Base-by-base conservation (phyloP, 1,139 yeast genomes). In the Wickerhamomyces sp. region DNA sequence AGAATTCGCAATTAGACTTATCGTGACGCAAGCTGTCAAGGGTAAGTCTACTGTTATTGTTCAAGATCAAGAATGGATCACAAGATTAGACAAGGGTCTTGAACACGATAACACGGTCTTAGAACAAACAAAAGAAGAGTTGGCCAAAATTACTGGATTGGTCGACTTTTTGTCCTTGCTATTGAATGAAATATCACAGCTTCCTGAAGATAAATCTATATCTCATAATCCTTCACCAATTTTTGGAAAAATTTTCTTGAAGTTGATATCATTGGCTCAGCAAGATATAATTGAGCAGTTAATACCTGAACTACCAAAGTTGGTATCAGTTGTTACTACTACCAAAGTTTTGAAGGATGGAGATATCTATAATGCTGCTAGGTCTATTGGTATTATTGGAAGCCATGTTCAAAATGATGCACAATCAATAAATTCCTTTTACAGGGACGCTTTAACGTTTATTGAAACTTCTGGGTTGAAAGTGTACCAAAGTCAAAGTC, bases 11-110 rank as follows among this genome's bases (percentile, higher is more conserved):
- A 61, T 68, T 15, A 78, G 78, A 45, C 68, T 79, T 8, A 58
- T 88, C 27, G 79, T 83, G 0, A 81, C 85, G 76, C 76, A 83
- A 47, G 74, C 94, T 0, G 63, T 78, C 3, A 52, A 58, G 9
- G 75, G 68, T 0, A 63, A 70, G 20, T 55, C 63, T 1, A 80
- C 92, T 0, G 80, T 81, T 4, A 58, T 86, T 38, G 75, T 75
- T 0, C 63, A 73, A 17, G 96, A 87, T 58, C 85, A 81, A 47
- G 81, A 84, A 37, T 89, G 96, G 96, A 67, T 70, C 5, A 63
- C 74, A 0, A 70, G 92, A 52, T 56, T 86, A 21, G 89, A 82
- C n/a, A 84, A 79, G 41, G 87, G 94, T 0, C 43, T 85, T 7
- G 82, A 77, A 36, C 65, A 74, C 31, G 95, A 88, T 53, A 68